phyloP scores from a whole-genome alignment of 768 basidiomycete species.

The Tylopilus sp. region DNA sequence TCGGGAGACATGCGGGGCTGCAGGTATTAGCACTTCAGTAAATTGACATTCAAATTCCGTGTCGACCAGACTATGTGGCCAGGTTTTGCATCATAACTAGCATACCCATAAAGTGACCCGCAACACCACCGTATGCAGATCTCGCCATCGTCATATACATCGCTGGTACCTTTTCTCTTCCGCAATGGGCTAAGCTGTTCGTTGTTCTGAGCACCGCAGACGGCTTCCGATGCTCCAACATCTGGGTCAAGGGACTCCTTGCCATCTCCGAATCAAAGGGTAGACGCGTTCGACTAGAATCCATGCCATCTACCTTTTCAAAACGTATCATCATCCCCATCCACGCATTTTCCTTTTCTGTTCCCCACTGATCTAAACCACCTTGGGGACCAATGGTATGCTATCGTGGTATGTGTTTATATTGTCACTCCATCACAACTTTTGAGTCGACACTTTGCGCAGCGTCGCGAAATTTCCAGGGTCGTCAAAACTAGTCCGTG shows the following conservation, averaged over 20 bases:
- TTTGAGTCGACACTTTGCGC: too few species aligned
- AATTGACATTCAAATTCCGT: too few species aligned
- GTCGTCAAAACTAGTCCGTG: slow-evolving; percentile 33
- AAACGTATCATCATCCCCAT: slow-evolving; percentile 25
- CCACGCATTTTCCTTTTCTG: slow-evolving; percentile 16
- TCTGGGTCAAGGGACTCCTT: neutral
- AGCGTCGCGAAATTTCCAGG: slow-evolving; percentile 29
- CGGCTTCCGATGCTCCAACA: neutral
- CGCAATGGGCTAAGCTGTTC: slow-evolving; percentile 12
- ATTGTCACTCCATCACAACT: too few species aligned
- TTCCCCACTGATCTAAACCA: slow-evolving; percentile 24
- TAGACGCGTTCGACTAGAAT: slow-evolving; percentile 17
- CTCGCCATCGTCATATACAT: slow-evolving; percentile 11
- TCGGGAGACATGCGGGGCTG: too few species aligned
- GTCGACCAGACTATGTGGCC: too few species aligned
- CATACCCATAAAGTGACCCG: too few species aligned
- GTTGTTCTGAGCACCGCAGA: slow-evolving; percentile 14
- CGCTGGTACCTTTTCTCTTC: slow-evolving; percentile 6
- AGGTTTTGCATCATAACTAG: too few species aligned
- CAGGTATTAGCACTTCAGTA: too few species aligned
- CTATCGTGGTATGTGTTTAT: slow-evolving; percentile 18
- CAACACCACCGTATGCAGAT: too few species aligned
- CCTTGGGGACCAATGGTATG: slow-evolving; percentile 28
- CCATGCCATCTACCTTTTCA: slow-evolving; percentile 11
- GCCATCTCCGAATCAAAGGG: slow-evolving; percentile 5